Conservation (phyloP, 2,329 filamentous ascomycete genomes). For the Alternaria brassicae region DNA sequence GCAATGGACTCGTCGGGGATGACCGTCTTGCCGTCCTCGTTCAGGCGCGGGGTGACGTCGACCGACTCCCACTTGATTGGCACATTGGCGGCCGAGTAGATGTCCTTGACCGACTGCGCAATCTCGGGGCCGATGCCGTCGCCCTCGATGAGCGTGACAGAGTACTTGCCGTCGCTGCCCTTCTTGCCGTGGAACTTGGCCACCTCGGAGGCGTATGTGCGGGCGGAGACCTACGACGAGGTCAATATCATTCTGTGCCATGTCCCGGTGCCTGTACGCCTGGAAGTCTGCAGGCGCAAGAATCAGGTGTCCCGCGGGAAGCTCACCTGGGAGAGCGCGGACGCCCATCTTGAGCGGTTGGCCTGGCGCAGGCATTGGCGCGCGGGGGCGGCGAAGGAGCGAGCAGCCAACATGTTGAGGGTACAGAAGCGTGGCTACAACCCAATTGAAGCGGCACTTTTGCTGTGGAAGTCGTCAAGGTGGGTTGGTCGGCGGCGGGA, state of each 20-base stretch:
- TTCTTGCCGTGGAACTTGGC: constrained; percentile 94
- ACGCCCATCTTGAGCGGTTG: constrained; percentile 56
- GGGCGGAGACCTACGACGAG: constrained; percentile 35
- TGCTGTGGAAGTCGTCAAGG: constrained; percentile 38
- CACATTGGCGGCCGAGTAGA: constrained; percentile 94
- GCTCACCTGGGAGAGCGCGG: constrained; percentile 65
- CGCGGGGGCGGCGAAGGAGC: constrained; percentile 77
- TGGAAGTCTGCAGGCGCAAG: background rate
- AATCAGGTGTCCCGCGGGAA: constrained; percentile 6
- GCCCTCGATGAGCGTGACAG: constrained; percentile 96
- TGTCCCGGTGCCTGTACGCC: background rate
- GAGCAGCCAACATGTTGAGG: constrained; percentile 80
- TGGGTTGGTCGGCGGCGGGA: constrained; percentile 27
- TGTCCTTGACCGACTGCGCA: constrained; percentile 96
- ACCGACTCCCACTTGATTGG: constrained; percentile 97
- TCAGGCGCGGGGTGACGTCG: constrained; percentile 91
- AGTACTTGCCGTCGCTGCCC: constrained; percentile 90
- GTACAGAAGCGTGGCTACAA: constrained; percentile 29
- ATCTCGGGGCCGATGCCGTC: constrained; percentile 99
- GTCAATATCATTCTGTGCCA: constrained; percentile 7
- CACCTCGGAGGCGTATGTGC: constrained; percentile 69
- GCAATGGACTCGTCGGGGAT: constrained; percentile 93
- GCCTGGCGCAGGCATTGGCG: constrained; percentile 80
- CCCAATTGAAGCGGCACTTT: constrained; percentile 46
- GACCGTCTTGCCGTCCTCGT: constrained; percentile 93